phyloP scores from a whole-genome alignment of 1,284 basidiomycete species.

The Fereydounia khargensis region DNA sequence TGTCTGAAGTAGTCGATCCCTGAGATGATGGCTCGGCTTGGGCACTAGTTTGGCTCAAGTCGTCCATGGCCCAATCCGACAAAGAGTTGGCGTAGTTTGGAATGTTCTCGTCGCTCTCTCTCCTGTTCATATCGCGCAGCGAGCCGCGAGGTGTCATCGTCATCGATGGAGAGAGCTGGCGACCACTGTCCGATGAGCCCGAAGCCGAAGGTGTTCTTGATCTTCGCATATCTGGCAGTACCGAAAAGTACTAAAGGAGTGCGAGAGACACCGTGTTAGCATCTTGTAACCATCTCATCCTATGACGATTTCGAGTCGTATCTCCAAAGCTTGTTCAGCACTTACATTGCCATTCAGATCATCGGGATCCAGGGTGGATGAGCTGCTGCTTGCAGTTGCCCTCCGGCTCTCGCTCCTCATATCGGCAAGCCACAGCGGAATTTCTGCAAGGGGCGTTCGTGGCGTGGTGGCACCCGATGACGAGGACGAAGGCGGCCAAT shows the following conservation, averaged over 20 bases:
- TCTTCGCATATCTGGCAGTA: too few relatives aligned
- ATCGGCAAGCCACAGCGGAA: constrained; percentile 31
- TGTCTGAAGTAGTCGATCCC: background rate
- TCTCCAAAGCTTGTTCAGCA: too few relatives aligned
- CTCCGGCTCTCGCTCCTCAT: constrained; percentile 31
- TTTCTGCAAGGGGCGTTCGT: constrained; percentile 28
- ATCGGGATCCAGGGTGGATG: constrained; percentile 17
- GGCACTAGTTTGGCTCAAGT: too few relatives aligned
- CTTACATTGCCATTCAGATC: constrained; percentile 1
- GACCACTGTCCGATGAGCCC: too few relatives aligned
- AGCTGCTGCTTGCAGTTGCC: constrained; percentile 18
- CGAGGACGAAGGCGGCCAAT: constrained; percentile 3
- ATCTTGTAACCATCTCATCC: background rate
- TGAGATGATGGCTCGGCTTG: background rate
- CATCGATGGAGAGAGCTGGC: too few relatives aligned
- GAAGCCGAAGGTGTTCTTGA: too few relatives aligned
- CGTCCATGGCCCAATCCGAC: too few relatives aligned
- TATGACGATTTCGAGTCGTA: too few relatives aligned
- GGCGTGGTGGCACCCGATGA: constrained; percentile 23
- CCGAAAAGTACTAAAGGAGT: background rate
- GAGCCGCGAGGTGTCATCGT: too few relatives aligned
- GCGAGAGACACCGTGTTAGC: background rate
- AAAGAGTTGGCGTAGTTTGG: too few relatives aligned
- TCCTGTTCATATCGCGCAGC: too few relatives aligned
- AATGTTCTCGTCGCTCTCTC: too few relatives aligned